Conservation (phyloP, 2,329 filamentous ascomycete genomes). For the Ophiostoma angusticollis region DNA sequence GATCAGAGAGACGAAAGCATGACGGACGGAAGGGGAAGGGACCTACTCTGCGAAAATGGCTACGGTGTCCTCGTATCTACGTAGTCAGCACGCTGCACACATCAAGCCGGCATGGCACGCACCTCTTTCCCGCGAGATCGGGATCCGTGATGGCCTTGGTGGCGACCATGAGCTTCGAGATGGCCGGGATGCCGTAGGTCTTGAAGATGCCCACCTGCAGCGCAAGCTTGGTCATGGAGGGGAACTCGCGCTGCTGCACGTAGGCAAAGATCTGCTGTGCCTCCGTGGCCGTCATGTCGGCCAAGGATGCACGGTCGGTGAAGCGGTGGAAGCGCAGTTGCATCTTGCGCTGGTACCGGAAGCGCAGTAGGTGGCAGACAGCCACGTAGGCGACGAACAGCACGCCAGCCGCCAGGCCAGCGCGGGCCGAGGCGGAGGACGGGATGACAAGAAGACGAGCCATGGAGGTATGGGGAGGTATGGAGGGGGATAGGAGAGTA, state of each 20-base stretch:
- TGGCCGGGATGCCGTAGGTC: slow-evolving; percentile 28
- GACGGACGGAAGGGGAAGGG: slow-evolving; percentile 2
- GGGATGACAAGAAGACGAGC: background rate
- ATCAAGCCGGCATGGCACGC: too few species aligned
- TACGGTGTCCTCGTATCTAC: slow-evolving; percentile 30
- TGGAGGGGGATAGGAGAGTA: too few species aligned
- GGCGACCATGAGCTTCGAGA: slow-evolving; percentile 24
- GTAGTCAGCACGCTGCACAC: background rate
- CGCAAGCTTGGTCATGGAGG: slow-evolving; percentile 24
- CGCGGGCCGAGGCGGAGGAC: background rate
- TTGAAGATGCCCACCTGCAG: slow-evolving; percentile 30
- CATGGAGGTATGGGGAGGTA: too few species aligned
- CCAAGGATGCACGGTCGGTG: slow-evolving; percentile 23
- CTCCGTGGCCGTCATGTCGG: slow-evolving; percentile 29
- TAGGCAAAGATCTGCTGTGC: slow-evolving; percentile 31
- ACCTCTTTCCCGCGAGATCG: slow-evolving; percentile 25
- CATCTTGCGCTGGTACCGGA: slow-evolving; percentile 21
- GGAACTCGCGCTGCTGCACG: slow-evolving; percentile 24
- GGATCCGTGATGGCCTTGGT: slow-evolving; percentile 24
- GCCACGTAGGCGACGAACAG: slow-evolving; percentile 20
- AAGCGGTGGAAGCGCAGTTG: slow-evolving; percentile 19
- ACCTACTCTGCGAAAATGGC: slow-evolving; percentile 26
- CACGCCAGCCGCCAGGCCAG: background rate
- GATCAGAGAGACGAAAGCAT: background rate
- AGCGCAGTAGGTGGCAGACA: slow-evolving; percentile 26